Percentiles rank a stretch among this genome's conserved stretches.
Conservation (phyloP, 2,329 filamentous ascomycete genomes). For the Akanthomyces lecanii region DNA sequence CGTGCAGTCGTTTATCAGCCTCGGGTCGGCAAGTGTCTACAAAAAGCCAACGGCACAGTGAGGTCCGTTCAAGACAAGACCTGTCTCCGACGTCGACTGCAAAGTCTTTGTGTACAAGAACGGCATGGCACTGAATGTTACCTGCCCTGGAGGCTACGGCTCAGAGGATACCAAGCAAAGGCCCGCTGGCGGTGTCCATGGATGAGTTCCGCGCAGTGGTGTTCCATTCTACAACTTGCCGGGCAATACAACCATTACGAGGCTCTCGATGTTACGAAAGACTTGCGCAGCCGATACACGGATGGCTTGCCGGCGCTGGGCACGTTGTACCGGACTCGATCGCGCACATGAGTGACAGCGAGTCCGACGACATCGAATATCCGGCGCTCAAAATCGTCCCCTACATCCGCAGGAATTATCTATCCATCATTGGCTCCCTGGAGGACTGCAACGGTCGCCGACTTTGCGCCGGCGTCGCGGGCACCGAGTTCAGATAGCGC, state of each 20-base stretch:
- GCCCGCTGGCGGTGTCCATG: too few relatives aligned
- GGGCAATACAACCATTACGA: too few relatives aligned
- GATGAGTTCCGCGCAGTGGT: too few relatives aligned
- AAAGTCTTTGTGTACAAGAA: constrained; percentile 10
- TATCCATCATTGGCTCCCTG: constrained; percentile 7
- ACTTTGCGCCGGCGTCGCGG: too few relatives aligned
- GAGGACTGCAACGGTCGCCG: too few relatives aligned
- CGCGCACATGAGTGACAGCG: constrained; percentile 10
- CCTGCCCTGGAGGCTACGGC: not conserved
- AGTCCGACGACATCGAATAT: constrained; percentile 20
- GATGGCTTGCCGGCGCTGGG: too few relatives aligned
- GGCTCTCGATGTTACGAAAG: too few relatives aligned
- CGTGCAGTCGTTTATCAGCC: constrained; percentile 4
- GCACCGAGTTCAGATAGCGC: too few relatives aligned
- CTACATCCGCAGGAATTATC: constrained; percentile 10
- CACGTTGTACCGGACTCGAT: too few relatives aligned
- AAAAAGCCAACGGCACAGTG: constrained; percentile 15
- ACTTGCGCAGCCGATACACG: too few relatives aligned
- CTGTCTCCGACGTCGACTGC: constrained; percentile 18
- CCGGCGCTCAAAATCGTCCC: constrained; percentile 18
- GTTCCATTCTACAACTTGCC: too few relatives aligned
- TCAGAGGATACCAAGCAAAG: too few relatives aligned
- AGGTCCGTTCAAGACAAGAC: constrained; percentile 15
- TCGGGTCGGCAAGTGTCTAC: constrained; percentile 16
- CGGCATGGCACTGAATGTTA: constrained; percentile 18